phyloP scores from a whole-genome alignment of 805 yeast genomes.

The Candida verbasci region DNA sequence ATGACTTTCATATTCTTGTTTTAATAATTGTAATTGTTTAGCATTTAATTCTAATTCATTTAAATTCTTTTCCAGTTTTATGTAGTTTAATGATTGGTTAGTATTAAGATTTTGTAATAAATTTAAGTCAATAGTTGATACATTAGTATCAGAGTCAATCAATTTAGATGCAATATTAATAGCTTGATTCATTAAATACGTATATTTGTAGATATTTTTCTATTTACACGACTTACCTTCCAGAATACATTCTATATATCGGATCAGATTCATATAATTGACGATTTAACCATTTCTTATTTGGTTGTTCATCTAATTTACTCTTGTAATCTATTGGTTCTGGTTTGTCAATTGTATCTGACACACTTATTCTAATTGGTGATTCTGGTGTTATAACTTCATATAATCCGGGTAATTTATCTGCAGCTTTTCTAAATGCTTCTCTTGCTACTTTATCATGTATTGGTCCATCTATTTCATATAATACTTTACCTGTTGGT shows the following conservation, averaged over 20 bases:
- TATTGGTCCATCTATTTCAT: slow-evolving; percentile 76
- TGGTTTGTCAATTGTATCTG: slow-evolving; percentile 46
- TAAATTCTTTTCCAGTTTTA: slow-evolving; percentile 36
- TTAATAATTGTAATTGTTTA: slow-evolving; percentile 20
- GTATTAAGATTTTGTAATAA: slow-evolving; percentile 53
- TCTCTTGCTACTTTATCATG: slow-evolving; percentile 91
- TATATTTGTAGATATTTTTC: background rate
- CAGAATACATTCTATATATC: slow-evolving; percentile 55
- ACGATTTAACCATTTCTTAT: slow-evolving; percentile 56
- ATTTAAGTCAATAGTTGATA: slow-evolving; percentile 42
- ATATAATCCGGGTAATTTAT: slow-evolving; percentile 86
- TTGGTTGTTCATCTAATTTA: slow-evolving; percentile 54
- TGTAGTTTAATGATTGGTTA: slow-evolving; percentile 51
- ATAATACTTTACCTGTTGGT: slow-evolving; percentile 89
- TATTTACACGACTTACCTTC: slow-evolving; percentile 36
- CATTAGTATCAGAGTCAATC: slow-evolving; percentile 38
- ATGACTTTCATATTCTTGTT: slow-evolving; percentile 22
- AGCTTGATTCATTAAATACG: slow-evolving; percentile 17
- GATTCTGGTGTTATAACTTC: slow-evolving; percentile 71
- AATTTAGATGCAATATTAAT: slow-evolving; percentile 25
- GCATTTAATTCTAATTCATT: slow-evolving; percentile 42
- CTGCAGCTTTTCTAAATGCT: slow-evolving; percentile 84
- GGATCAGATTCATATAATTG: slow-evolving; percentile 44
- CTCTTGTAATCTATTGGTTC: slow-evolving; percentile 50
- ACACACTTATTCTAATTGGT: slow-evolving; percentile 68